Percentiles rank a stretch among this genome's conserved stretches.
Conservation (phyloP, 2,329 filamentous ascomycete genomes). For the Xylariaceae sp. region DNA sequence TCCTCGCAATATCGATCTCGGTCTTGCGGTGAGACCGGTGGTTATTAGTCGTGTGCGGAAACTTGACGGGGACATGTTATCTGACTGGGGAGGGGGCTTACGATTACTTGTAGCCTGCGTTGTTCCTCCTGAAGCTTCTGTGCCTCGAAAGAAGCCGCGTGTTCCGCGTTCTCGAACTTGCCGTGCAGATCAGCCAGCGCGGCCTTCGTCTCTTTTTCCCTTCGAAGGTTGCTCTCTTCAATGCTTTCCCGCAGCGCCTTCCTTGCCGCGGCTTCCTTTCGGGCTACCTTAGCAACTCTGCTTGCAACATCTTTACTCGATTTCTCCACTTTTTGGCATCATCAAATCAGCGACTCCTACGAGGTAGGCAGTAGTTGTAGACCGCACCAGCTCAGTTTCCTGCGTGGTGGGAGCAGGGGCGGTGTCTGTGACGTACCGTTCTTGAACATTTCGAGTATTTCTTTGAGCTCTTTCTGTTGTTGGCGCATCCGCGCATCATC, state of each 20-base stretch:
- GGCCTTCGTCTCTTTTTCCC: conserved; percentile 2
- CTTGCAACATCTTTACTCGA: conserved; percentile 11
- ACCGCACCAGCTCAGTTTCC: no score
- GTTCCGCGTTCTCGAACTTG: conserved; percentile 4
- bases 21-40: no score
- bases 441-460: conserved; percentile 11
- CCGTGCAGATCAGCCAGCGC: conserved; percentile 5
- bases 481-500: conserved; percentile 6
- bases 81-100: conserved; percentile 1
- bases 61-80: no score
- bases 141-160: conserved; percentile 5
- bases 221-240: conserved; percentile 8
- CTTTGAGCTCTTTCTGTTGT: conserved; percentile 7
- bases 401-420: background rate
- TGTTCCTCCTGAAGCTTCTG: conserved; percentile 9
- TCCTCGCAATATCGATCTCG: no score
- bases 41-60: no score
- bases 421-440: conserved; percentile 6
- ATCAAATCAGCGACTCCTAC: no score
- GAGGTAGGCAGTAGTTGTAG: no score
- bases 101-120: conserved; percentile 4
- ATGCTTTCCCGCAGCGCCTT: conserved; percentile 8
- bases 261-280: conserved; percentile 9
- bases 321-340: conserved; percentile 6
- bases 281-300: conserved; percentile 10